Conservation (phyloP, 106 monocot genomes). For the Amphibolis antarctica region DNA sequence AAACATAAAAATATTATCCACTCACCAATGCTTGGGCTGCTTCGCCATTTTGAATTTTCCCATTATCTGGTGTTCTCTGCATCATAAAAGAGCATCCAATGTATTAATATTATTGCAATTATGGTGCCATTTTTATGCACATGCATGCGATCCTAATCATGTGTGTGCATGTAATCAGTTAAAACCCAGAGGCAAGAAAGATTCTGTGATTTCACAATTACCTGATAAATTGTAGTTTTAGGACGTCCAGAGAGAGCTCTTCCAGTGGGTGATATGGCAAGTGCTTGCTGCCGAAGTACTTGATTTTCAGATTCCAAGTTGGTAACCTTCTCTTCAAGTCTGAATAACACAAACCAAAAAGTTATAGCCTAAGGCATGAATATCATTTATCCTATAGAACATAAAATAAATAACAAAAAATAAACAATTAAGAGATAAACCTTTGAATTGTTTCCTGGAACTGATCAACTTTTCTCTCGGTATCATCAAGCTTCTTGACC, state of each 20-base stretch:
- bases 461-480: slow-evolving; percentile 62
- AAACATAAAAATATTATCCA: slow-evolving; percentile 3
- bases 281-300: slow-evolving; percentile 80
- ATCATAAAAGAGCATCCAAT: not conserved
- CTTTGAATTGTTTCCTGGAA: slow-evolving; percentile 81
- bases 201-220: slow-evolving; percentile 2
- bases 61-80: slow-evolving; percentile 80
- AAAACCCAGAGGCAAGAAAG: not conserved
- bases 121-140: too few relatives aligned
- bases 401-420: too few relatives aligned
- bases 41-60: slow-evolving; percentile 44
- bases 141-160: not conserved
- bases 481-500: slow-evolving; percentile 57
- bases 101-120: not conserved
- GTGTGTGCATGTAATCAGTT: not conserved
- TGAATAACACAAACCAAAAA: slow-evolving; percentile 1
- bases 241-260: slow-evolving; percentile 51
- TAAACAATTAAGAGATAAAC: slow-evolving; percentile 10
- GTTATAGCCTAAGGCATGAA: too few relatives aligned
- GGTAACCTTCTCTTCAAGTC: slow-evolving; percentile 73
- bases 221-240: slow-evolving; percentile 56
- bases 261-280: slow-evolving; percentile 72
- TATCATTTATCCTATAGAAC: too few relatives aligned
- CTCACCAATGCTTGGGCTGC: slow-evolving; percentile 40
- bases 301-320: slow-evolving; percentile 78